These are phyloP conservation scores for Boeremia lycopersici DNA, from an alignment of 2,329 filamentous ascomycete species.

Conservation along the genomic window DNA sequence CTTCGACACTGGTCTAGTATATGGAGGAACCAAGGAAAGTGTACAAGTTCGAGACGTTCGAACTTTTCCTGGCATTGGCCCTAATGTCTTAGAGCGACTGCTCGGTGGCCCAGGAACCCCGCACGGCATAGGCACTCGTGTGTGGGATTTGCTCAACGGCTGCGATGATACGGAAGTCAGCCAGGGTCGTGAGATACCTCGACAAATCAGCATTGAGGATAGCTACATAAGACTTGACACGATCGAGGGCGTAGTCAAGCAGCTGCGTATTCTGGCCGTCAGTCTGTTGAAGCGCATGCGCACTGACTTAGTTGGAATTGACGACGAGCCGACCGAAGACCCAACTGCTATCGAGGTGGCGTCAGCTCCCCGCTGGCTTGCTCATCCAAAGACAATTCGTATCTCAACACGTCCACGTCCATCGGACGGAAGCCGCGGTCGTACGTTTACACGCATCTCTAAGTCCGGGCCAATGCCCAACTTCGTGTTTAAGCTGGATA, in stretches of 20 bases:
- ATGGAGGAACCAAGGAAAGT: slow-evolving; percentile 58
- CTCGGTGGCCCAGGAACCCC: slow-evolving; percentile 73
- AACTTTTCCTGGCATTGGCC: slow-evolving; percentile 65
- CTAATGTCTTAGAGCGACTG: slow-evolving; percentile 69
- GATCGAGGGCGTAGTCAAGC: slow-evolving; percentile 66
- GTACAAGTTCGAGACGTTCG: slow-evolving; percentile 72
- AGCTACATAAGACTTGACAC: slow-evolving; percentile 77
- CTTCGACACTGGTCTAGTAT: slow-evolving; percentile 53
- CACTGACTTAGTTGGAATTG: slow-evolving; percentile 69
- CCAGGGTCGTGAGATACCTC: slow-evolving; percentile 72
- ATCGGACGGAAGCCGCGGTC: slow-evolving; percentile 60
- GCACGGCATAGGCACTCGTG: slow-evolving; percentile 70
- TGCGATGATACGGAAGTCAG: slow-evolving; percentile 77
- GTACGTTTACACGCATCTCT: slow-evolving; percentile 73
- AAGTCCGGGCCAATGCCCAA: slow-evolving; percentile 74
- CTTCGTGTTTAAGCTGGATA: slow-evolving; percentile 71
- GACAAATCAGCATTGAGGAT: slow-evolving; percentile 94
- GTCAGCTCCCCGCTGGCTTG: slow-evolving; percentile 67
- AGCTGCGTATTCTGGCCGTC: slow-evolving; percentile 70
- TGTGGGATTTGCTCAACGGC: slow-evolving; percentile 83
- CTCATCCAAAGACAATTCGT: slow-evolving; percentile 79
- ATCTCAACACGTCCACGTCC: slow-evolving; percentile 74
- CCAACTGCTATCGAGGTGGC: background rate
- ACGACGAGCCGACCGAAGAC: slow-evolving; percentile 34
- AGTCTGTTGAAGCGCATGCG: slow-evolving; percentile 81